A percentile compares a stretch with the other conserved stretches of the same genome.
These are phyloP conservation scores for Cyberlindnera amylophila DNA, from an alignment of 805 yeast genomes.

Conservation along the genomic window DNA sequence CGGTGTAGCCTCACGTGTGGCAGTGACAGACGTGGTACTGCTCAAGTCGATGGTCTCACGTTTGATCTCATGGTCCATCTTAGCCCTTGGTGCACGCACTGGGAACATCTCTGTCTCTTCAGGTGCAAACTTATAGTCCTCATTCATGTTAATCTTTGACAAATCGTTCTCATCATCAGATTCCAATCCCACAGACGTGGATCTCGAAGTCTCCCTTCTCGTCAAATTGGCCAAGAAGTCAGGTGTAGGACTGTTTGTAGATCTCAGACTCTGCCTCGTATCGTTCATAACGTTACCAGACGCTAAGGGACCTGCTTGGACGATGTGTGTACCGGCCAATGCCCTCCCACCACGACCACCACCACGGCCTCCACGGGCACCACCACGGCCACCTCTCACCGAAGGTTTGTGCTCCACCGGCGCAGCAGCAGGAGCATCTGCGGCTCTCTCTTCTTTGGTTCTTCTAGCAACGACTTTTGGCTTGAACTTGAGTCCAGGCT, in stretches of 20 bases:
- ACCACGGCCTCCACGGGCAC: conserved; percentile 21
- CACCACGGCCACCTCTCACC: conserved; percentile 8
- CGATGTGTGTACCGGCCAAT: conserved; percentile 50
- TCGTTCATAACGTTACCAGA: conserved; percentile 38
- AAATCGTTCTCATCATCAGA: conserved; percentile 39
- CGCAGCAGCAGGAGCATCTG: conserved; percentile 51
- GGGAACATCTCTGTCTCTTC: conserved; percentile 62
- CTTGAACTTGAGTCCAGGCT: conserved; percentile 66
- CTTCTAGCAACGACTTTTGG: conserved; percentile 87
- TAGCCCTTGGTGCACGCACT: conserved; percentile 58
- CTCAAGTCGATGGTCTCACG: conserved; percentile 6
- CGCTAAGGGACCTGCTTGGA: conserved; percentile 71
- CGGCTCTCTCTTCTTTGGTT: conserved; percentile 78
- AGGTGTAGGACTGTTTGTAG: conserved; percentile 36
- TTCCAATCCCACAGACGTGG: conserved; percentile 26
- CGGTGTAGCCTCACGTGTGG: conserved; percentile 27
- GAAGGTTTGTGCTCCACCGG: conserved; percentile 6
- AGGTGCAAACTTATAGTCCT: conserved; percentile 44
- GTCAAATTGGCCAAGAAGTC: conserved; percentile 37
- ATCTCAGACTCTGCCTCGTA: conserved; percentile 13
- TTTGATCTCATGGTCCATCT: conserved; percentile 39
- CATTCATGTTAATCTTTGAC: conserved; percentile 60
- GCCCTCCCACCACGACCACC: conserved; percentile 28
- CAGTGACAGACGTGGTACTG: conserved; percentile 9
- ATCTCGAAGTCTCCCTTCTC: conserved; percentile 26